Conservation (phyloP, 169 alveolate species). For the Toxoplasma gondii region DNA sequence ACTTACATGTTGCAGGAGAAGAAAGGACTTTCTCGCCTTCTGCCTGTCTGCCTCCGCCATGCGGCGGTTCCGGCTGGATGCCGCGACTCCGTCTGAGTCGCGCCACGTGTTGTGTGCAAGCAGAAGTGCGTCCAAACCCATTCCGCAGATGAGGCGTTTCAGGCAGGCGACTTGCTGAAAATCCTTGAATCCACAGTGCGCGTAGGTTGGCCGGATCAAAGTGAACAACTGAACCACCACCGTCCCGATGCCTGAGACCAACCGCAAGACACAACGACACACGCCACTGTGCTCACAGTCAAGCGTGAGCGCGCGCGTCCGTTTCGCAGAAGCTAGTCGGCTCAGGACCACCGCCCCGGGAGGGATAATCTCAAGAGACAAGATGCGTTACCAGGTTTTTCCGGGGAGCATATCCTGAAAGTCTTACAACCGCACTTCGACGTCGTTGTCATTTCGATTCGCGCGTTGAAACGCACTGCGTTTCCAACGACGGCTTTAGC, state of each 20-base stretch:
- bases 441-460: no score
- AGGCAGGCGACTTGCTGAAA: constrained; percentile 48
- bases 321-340: no score
- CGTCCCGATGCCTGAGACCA: constrained; percentile 38
- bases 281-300: neutral
- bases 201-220: constrained; percentile 14
- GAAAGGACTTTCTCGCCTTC: neutral
- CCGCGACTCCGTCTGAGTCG: neutral
- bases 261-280: neutral
- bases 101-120: constrained; percentile 18
- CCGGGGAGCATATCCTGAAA: no score
- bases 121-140: neutral
- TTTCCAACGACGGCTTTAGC: no score
- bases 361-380: no score
- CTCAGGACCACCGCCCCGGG: no score
- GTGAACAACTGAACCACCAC: constrained; percentile 43
- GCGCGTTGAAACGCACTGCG: no score
- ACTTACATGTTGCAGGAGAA: neutral
- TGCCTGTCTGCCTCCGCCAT: neutral
- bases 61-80: neutral
- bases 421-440: no score
- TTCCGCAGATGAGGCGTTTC: neutral
- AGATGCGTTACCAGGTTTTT: no score
- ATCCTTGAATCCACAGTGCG: constrained; percentile 50
- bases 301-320: no score